Percentiles rank a stretch among this genome's conserved stretches.
These are phyloP conservation scores for Phytophthora brassicae DNA, from an alignment of 352 stramenopile species.

Conservation along the genomic window DNA sequence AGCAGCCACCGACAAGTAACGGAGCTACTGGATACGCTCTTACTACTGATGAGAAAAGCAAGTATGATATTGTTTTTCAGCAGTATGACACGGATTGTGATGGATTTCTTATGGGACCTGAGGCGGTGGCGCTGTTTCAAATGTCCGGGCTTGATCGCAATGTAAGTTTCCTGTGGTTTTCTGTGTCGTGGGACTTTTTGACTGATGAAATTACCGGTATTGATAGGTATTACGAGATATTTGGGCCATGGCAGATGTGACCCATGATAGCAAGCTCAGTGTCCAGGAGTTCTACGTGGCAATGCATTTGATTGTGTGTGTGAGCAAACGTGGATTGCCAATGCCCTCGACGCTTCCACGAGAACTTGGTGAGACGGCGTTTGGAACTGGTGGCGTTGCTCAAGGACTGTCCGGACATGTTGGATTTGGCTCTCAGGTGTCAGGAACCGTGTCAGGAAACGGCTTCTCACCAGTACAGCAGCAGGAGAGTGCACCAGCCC, in stretches of 20 bases:
- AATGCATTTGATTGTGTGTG: constrained; percentile 97
- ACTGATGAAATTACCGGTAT: not conserved
- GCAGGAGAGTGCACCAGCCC: constrained; percentile 17
- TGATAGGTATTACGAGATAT: constrained; percentile 82
- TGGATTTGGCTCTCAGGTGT: constrained; percentile 13
- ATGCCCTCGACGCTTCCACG: constrained; percentile 70
- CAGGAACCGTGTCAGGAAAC: constrained; percentile 24
- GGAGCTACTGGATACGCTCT: constrained; percentile 76
- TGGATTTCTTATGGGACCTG: constrained; percentile 88
- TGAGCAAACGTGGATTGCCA: constrained; percentile 88
- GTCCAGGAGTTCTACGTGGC: constrained; percentile 93
- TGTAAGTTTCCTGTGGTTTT: constrained; percentile 35
- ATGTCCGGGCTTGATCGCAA: constrained; percentile 92
- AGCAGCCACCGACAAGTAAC: constrained; percentile 6
- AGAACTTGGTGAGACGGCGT: constrained; percentile 68
- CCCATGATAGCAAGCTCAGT: constrained; percentile 92
- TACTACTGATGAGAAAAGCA: constrained; percentile 83
- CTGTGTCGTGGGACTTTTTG: not conserved
- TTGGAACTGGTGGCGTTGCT: constrained; percentile 27
- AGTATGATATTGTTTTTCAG: constrained; percentile 93
- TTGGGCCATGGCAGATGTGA: constrained; percentile 91
- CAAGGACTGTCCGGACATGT: constrained; percentile 10
- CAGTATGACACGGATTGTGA: constrained; percentile 91
- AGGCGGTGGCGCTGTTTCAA: constrained; percentile 92
- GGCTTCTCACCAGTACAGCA: constrained; percentile 15